Conservation (phyloP, 2,329 filamentous ascomycete genomes). For the Aspergillus oerlinghausenensis region DNA sequence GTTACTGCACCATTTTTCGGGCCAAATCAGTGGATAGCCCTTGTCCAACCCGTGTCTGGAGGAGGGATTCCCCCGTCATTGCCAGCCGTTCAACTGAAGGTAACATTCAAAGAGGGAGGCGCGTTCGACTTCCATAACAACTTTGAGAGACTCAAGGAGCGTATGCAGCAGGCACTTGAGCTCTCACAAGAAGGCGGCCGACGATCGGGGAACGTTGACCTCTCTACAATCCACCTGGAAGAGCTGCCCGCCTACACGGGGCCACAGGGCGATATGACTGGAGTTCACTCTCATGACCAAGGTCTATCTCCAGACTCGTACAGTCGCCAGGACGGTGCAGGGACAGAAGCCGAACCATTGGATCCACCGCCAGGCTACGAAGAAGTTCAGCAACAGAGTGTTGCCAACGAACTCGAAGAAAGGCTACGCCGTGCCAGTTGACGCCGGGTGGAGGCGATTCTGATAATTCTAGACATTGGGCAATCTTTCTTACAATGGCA, state of each 20-base stretch:
- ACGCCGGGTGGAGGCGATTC: neutral
- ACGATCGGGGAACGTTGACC: conserved; percentile 47
- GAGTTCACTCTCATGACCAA: conserved; percentile 1
- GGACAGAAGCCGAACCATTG: conserved; percentile 42
- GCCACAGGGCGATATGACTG: conserved; percentile 34
- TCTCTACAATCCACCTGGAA: conserved; percentile 70
- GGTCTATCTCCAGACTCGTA: conserved; percentile 10
- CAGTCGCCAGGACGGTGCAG: conserved; percentile 19
- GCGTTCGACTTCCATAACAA: conserved; percentile 82
- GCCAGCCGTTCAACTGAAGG: conserved; percentile 70
- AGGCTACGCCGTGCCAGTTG: conserved; percentile 38
- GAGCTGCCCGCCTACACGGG: conserved; percentile 84
- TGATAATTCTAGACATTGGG: neutral
- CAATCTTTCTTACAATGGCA: neutral
- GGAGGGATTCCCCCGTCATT: conserved; percentile 75
- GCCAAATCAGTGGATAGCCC: conserved; percentile 80
- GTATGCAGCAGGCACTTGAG: conserved; percentile 74
- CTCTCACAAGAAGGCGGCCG: conserved; percentile 35
- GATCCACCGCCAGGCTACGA: conserved; percentile 91
- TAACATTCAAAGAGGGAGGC: conserved; percentile 93
- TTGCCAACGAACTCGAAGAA: conserved; percentile 68
- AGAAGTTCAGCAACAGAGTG: conserved; percentile 77
- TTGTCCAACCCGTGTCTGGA: conserved; percentile 73
- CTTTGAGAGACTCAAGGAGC: conserved; percentile 80
- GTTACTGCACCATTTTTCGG: conserved; percentile 89